These are phyloP conservation scores for Lactarius evosmus DNA, from an alignment of 768 basidiomycete species.

Conservation along the genomic window DNA sequence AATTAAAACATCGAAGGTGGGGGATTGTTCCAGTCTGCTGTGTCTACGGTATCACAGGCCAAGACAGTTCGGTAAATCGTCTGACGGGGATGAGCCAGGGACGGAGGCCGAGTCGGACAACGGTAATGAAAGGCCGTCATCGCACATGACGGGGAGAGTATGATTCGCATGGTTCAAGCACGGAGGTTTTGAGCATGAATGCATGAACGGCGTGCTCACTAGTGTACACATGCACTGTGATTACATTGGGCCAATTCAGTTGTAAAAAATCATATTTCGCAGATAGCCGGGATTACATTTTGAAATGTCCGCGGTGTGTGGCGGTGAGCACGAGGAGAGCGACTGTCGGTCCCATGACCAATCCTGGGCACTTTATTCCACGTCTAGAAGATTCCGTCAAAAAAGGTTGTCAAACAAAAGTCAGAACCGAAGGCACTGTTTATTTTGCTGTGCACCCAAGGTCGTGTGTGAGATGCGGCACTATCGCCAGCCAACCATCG, in stretches of 20 bases:
- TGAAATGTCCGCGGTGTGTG: too few species aligned
- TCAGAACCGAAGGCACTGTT: too few species aligned
- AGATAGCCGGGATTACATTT: too few species aligned
- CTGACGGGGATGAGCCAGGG: slow-evolving; percentile 56
- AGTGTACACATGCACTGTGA: too few species aligned
- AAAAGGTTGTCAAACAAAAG: neutral
- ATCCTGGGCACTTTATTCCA: too few species aligned
- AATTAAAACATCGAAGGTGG: neutral
- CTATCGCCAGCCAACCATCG: neutral
- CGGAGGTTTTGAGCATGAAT: neutral
- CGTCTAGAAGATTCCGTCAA: neutral
- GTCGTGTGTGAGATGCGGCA: too few species aligned
- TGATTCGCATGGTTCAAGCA: neutral
- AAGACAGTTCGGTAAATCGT: slow-evolving; percentile 76
- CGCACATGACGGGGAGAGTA: slow-evolving; percentile 5
- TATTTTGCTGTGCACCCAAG: neutral
- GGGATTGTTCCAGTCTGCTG: slow-evolving; percentile 68
- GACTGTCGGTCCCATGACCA: too few species aligned
- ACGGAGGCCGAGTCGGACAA: slow-evolving; percentile 36
- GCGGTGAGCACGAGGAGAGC: too few species aligned
- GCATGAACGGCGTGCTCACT: slow-evolving; percentile 6
- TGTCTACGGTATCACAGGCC: slow-evolving; percentile 91
- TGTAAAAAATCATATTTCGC: too few species aligned
- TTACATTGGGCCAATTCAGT: too few species aligned
- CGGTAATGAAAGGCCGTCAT: slow-evolving; percentile 12